A percentile compares a stretch with the other conserved stretches of the same genome.
Conservation (phyloP, 257 asterid species). For the Ilex asprella region DNA sequence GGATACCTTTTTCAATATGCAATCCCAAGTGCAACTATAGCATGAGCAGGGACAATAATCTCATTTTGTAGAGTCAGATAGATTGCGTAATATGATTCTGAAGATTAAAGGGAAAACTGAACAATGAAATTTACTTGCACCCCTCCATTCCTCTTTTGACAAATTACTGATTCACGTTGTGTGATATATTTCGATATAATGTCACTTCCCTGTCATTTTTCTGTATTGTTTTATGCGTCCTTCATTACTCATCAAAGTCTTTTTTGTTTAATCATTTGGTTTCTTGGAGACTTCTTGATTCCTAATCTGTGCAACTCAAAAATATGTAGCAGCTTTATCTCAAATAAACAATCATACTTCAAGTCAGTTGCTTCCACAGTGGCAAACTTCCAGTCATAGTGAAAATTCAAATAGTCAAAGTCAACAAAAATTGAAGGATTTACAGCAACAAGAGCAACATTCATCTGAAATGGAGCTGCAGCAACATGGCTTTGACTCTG, state of each 20-base stretch:
- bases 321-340: conserved; percentile 36
- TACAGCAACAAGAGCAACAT: conserved; percentile 39
- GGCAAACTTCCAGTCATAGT: conserved; percentile 49
- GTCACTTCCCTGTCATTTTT: neutral
- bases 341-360: conserved; percentile 37
- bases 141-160: no score
- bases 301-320: conserved; percentile 4
- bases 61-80: no score
- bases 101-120: no score
- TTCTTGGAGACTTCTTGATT: conserved; percentile 2
- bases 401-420: conserved; percentile 39
- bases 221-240: conserved; percentile 1
- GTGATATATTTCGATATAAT: no score
- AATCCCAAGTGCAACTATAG: no score
- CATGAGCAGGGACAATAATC: no score
- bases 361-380: conserved; percentile 45
- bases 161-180: no score
- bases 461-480: conserved; percentile 36
- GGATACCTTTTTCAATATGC: no score
- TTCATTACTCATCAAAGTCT: neutral
- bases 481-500: conserved; percentile 36
- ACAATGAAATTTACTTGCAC: no score
- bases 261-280: no score
- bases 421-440: conserved; percentile 34
- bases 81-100: no score